These are phyloP conservation scores for Thelonectria blattea DNA, from an alignment of 2,329 filamentous ascomycete species.

Conservation along the genomic window DNA sequence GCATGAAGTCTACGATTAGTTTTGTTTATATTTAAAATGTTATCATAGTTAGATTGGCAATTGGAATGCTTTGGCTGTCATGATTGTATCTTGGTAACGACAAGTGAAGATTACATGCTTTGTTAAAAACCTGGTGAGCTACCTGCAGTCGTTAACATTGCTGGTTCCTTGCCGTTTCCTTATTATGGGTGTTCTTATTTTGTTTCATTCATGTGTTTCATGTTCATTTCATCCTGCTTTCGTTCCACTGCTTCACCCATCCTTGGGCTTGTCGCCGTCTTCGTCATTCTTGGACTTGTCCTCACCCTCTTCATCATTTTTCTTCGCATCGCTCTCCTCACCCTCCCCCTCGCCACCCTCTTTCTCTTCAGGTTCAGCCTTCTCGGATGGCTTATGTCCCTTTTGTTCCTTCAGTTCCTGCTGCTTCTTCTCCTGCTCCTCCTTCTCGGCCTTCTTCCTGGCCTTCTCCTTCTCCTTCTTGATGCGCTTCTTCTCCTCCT, in stretches of 20 bases:
- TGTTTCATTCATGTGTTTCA: too few relatives aligned
- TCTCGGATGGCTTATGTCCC: conserved; percentile 31
- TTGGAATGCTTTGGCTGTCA: neutral
- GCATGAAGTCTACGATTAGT: conserved; percentile 34
- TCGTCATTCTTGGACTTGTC: conserved; percentile 29
- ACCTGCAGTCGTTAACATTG: conserved; percentile 8
- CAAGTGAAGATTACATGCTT: too few relatives aligned
- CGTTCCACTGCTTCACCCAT: too few relatives aligned
- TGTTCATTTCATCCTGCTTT: conserved; percentile 11
- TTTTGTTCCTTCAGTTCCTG: conserved; percentile 42
- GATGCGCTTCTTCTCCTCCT: conserved; percentile 47
- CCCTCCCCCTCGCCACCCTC: conserved; percentile 2
- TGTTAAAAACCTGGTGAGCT: neutral
- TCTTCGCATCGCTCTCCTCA: neutral
- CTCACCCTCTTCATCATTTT: neutral
- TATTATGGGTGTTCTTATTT: conserved; percentile 12
- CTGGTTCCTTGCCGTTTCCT: neutral
- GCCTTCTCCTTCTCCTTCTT: conserved; percentile 49
- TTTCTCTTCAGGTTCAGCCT: neutral
- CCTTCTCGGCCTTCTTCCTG: conserved; percentile 44
- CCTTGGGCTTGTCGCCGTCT: conserved; percentile 15
- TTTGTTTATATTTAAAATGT: neutral
- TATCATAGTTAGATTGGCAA: neutral
- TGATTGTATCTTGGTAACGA: too few relatives aligned
- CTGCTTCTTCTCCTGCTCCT: conserved; percentile 41